phyloP scores from a whole-genome alignment of 108 stramenopile genomes.

The Fragilaria radians region DNA sequence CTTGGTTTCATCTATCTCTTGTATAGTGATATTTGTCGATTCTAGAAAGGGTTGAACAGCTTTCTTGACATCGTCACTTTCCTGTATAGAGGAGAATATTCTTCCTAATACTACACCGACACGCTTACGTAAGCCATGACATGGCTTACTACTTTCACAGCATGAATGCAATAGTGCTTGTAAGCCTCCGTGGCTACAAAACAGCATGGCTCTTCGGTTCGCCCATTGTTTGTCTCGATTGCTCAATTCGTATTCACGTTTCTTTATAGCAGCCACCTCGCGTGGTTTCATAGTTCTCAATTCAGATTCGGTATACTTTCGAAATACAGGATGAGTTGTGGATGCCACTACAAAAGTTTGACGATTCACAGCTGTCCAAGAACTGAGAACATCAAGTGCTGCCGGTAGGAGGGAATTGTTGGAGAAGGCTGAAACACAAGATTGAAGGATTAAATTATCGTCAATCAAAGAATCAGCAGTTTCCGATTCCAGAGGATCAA shows the following conservation, averaged over 20 bases:
- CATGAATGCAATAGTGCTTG: slow-evolving; percentile 45
- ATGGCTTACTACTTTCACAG: slow-evolving; percentile 22
- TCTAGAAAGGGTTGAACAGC: slow-evolving; percentile 36
- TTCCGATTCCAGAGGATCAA: slow-evolving; percentile 55
- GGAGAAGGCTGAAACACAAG: background rate
- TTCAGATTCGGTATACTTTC: slow-evolving; percentile 31
- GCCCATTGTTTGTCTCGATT: slow-evolving; percentile 45
- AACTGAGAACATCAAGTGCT: slow-evolving; percentile 61
- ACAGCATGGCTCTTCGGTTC: slow-evolving; percentile 36
- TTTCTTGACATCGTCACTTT: slow-evolving; percentile 51
- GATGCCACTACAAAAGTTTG: slow-evolving; percentile 49
- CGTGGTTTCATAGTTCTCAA: slow-evolving; percentile 54
- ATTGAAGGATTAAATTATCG: background rate
- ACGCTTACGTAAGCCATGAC: slow-evolving; percentile 34
- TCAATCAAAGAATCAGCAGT: slow-evolving; percentile 11
- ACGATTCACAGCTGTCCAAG: slow-evolving; percentile 71
- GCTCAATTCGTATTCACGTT: slow-evolving; percentile 38
- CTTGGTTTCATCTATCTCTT: slow-evolving; percentile 56
- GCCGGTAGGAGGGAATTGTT: slow-evolving; percentile 40
- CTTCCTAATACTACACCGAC: slow-evolving; percentile 48
- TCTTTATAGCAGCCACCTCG: slow-evolving; percentile 55
- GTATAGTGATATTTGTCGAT: slow-evolving; percentile 36
- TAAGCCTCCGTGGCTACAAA: slow-evolving; percentile 50
- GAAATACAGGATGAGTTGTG: slow-evolving; percentile 2
- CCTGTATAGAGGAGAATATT: slow-evolving; percentile 24